phyloP scores from a whole-genome alignment of 805 yeast genomes.

The Ogataea pini region DNA sequence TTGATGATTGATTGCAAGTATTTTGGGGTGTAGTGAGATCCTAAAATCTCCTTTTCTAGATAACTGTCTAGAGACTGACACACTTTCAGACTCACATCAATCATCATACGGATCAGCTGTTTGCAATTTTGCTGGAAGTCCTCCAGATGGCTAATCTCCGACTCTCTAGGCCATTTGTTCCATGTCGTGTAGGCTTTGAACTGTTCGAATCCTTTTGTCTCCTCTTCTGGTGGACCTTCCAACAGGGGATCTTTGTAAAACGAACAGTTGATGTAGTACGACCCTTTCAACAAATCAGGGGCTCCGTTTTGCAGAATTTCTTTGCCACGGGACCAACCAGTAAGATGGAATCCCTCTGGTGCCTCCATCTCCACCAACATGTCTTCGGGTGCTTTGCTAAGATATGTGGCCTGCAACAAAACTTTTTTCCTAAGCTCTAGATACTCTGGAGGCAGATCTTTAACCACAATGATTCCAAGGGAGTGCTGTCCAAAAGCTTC shows the following conservation, averaged over 20 bases:
- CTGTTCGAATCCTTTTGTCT: slow-evolving; percentile 35
- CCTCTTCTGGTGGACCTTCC: slow-evolving; percentile 47
- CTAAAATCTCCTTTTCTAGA: slow-evolving; percentile 28
- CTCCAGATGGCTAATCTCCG: slow-evolving; percentile 28
- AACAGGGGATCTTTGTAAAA: slow-evolving; percentile 44
- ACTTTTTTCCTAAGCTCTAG: slow-evolving; percentile 42
- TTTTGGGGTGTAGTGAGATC: slow-evolving; percentile 34
- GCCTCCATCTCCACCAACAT: slow-evolving; percentile 43
- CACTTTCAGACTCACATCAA: slow-evolving; percentile 48
- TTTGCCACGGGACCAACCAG: slow-evolving; percentile 64
- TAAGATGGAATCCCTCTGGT: slow-evolving; percentile 52
- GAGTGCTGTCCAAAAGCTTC: slow-evolving; percentile 57
- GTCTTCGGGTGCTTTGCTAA: slow-evolving; percentile 41
- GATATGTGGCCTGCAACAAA: slow-evolving; percentile 41
- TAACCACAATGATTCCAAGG: slow-evolving; percentile 53
- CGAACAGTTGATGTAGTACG: slow-evolving; percentile 59
- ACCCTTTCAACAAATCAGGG: slow-evolving; percentile 55
- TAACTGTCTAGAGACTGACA: slow-evolving; percentile 57
- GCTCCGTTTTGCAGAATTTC: slow-evolving; percentile 47
- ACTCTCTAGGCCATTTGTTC: slow-evolving; percentile 53
- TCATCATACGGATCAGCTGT: slow-evolving; percentile 44
- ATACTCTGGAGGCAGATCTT: slow-evolving; percentile 43
- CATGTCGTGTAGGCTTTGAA: slow-evolving; percentile 47
- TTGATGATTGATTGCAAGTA: slow-evolving; percentile 48
- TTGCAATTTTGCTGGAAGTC: slow-evolving; percentile 41